Evolutionary conservation across 768 basidiomycete species (phyloP).

Genomic region (Boletus rex-veris): DNA sequence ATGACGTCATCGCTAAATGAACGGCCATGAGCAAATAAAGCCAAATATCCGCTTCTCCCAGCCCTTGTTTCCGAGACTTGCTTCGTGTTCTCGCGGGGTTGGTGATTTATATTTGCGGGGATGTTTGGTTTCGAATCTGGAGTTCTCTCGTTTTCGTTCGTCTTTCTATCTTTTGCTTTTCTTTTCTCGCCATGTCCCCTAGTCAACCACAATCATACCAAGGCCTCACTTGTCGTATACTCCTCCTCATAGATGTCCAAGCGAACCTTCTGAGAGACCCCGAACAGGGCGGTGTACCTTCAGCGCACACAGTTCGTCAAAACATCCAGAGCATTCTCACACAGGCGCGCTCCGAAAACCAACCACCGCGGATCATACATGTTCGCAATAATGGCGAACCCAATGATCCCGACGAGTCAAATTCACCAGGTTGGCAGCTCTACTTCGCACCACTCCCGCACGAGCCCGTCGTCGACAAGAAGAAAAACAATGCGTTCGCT

Average conservation of each 20-base stretch:
- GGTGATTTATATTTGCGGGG: constrained; percentile 15
- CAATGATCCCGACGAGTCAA: constrained; percentile 58
- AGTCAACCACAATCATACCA: constrained; percentile 14
- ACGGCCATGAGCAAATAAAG: constrained; percentile 6
- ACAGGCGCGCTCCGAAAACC: constrained; percentile 44
- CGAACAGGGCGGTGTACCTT: constrained; percentile 51
- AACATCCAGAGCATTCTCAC: constrained; percentile 51
- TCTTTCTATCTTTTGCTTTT: neutral
- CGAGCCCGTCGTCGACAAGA: constrained; percentile 62
- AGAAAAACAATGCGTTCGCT: constrained; percentile 67
- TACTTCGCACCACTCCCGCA: constrained; percentile 46
- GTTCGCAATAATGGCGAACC: constrained; percentile 62
- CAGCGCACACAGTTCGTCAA: constrained; percentile 37
- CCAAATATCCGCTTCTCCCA: neutral
- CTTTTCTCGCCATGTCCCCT: constrained; percentile 15
- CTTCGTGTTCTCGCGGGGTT: constrained; percentile 1
- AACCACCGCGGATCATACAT: constrained; percentile 59
- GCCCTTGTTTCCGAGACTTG: neutral
- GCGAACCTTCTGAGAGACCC: constrained; percentile 46
- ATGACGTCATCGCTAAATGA: constrained; percentile 27
- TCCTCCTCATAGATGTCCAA: constrained; percentile 61
- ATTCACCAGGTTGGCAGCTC: constrained; percentile 59
- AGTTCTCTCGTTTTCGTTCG: neutral
- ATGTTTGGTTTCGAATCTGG: neutral
- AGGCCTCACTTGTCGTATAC: constrained; percentile 37